Evolutionary conservation across 176 grass and related monocot species (phyloP).

Genomic region (Hordeum vulgare): DNA sequence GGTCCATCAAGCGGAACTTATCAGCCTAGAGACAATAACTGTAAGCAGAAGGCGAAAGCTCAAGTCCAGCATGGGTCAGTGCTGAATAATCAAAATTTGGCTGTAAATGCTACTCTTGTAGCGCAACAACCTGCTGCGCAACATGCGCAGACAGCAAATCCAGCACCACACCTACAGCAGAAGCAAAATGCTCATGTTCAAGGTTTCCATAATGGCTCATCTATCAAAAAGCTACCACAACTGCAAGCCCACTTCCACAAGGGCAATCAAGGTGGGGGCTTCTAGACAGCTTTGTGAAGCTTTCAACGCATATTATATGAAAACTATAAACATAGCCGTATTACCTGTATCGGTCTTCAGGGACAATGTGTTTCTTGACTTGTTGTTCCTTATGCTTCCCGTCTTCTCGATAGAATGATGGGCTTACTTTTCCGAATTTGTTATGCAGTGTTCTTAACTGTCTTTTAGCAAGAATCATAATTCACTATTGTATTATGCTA

Average conservation of each 20-base stretch:
- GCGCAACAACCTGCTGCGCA: conserved; percentile 25
- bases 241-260: conserved; percentile 72
- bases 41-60: conserved; percentile 50
- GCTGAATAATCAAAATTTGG: conserved; percentile 26
- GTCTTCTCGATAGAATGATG: not conserved
- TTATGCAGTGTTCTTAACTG: not conserved
- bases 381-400: not conserved
- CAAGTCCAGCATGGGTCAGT: conserved; percentile 37
- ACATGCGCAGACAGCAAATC: conserved; percentile 29
- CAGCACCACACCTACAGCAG: conserved; percentile 8
- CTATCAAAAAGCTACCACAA: conserved; percentile 45
- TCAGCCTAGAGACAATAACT: conserved; percentile 45
- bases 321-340: conserved; percentile 14
- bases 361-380: not conserved
- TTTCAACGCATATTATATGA: conserved; percentile 29
- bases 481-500: not conserved
- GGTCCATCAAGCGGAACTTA: conserved; percentile 9
- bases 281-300: conserved; percentile 54
- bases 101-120: conserved; percentile 29
- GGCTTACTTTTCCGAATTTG: not conserved
- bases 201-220: conserved; percentile 44
- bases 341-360: not conserved
- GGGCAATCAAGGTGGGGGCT: conserved; percentile 98
- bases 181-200: conserved; percentile 26
- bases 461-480: not conserved